phyloP scores from a whole-genome alignment of 2,329 filamentous ascomycete genomes.

The Septoria linicola region DNA sequence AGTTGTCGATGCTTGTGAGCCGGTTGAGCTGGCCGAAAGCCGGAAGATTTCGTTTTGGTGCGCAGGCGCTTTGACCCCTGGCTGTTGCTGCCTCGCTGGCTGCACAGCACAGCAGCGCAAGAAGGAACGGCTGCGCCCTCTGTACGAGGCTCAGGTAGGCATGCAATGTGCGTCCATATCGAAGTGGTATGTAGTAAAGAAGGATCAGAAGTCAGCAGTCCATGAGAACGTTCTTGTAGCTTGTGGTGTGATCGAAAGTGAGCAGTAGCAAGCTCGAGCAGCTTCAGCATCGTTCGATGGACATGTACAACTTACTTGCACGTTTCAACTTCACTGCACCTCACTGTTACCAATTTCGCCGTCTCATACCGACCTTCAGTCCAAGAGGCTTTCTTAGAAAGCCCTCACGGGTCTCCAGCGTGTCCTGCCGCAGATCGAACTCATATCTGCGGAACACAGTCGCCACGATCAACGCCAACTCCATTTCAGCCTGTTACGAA shows the following conservation, averaged over 20 bases:
- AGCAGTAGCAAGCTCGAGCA: neutral
- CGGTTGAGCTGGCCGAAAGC: no score
- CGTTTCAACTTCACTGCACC: neutral
- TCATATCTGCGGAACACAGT: conserved; percentile 40
- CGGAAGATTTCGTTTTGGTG: no score
- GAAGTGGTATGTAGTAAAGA: no score
- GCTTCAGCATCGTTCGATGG: neutral
- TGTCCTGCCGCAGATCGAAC: conserved; percentile 38
- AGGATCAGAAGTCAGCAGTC: no score
- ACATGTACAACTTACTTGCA: conserved; percentile 2
- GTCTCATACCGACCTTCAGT: conserved; percentile 32
- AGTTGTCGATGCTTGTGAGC: no score
- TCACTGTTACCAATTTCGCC: conserved; percentile 15
- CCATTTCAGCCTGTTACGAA: conserved; percentile 40
- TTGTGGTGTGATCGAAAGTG: neutral
- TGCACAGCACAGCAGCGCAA: no score
- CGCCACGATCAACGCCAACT: conserved; percentile 42
- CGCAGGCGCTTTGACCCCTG: no score
- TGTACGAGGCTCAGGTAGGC: no score
- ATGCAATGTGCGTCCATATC: no score
- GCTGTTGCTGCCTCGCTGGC: no score
- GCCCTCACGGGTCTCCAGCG: conserved; percentile 38
- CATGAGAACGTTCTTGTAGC: no score
- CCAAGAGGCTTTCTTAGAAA: conserved; percentile 39
- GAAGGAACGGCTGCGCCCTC: no score